These are phyloP conservation scores for Xylariaceae sp. DNA, from an alignment of 2,329 filamentous ascomycete species.

Conservation along the genomic window DNA sequence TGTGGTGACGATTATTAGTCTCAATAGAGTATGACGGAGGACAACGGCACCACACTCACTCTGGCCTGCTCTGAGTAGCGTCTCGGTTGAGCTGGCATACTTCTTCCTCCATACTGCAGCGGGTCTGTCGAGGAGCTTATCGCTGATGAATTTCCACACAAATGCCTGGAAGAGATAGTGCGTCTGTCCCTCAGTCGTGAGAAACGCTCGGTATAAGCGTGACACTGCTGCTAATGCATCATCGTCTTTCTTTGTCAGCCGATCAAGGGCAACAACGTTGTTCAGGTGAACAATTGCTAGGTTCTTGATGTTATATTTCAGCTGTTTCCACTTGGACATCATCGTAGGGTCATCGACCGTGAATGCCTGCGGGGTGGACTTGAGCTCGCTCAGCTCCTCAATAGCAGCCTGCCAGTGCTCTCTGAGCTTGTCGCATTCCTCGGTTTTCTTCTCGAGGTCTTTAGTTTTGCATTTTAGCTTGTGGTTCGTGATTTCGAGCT, in stretches of 20 bases:
- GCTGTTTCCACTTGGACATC: constrained; percentile 1
- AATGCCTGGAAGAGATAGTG: constrained; percentile 13
- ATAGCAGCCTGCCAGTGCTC: constrained; percentile 7
- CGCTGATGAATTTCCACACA: neutral
- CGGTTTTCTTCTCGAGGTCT: neutral
- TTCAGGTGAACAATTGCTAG: neutral
- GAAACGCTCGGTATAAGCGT: neutral
- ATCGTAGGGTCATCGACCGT: constrained; percentile 18
- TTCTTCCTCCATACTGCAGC: neutral
- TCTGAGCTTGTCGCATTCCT: constrained; percentile 8
- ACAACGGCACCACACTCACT: neutral
- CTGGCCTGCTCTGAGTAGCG: neutral
- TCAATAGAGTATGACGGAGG: neutral
- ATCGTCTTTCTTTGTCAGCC: neutral
- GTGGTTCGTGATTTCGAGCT: no score
- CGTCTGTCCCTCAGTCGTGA: neutral
- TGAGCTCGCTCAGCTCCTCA: constrained; percentile 12
- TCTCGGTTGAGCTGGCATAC: accelerated
- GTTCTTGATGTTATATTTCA: constrained; percentile 17
- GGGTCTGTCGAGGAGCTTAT: neutral
- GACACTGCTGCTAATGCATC: neutral
- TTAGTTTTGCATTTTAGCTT: no score
- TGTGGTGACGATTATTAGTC: neutral
- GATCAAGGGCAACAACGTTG: neutral
- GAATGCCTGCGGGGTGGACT: constrained; percentile 8